These are phyloP conservation scores for Hygrophoropsis aurantiaca DNA, from an alignment of 768 basidiomycete species.

Conservation along the genomic window DNA sequence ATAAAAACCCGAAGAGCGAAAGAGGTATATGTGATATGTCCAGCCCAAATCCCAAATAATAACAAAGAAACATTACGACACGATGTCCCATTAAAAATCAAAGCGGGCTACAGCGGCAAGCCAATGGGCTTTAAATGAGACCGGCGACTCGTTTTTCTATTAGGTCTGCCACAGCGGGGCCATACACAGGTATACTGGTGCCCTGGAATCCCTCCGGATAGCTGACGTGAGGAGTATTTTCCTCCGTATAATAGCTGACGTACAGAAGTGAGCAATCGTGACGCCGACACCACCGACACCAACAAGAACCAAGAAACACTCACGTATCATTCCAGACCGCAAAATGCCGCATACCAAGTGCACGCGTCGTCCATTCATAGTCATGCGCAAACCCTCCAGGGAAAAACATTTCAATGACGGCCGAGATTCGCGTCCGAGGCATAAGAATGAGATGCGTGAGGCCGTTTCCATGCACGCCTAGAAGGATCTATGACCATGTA, in stretches of 20 bases:
- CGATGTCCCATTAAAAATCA: neutral
- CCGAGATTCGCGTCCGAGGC: constrained; percentile 70
- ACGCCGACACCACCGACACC: too few relatives aligned
- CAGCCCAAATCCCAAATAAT: neutral
- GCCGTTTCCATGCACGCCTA: constrained; percentile 80
- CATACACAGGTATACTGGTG: constrained; percentile 71
- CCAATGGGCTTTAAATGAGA: neutral
- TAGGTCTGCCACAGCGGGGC: constrained; percentile 60
- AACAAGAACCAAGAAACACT: constrained; percentile 22
- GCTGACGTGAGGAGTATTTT: constrained; percentile 45
- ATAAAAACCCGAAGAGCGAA: neutral
- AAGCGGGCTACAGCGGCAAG: neutral
- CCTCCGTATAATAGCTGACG: constrained; percentile 23
- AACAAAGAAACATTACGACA: neutral
- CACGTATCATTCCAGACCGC: constrained; percentile 82
- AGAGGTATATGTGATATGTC: neutral
- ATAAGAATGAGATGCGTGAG: constrained; percentile 85
- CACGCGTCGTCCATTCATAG: constrained; percentile 79
- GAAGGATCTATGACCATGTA: constrained; percentile 48
- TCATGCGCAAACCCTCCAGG: constrained; percentile 82
- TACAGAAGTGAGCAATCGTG: neutral
- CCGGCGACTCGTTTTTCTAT: constrained; percentile 68
- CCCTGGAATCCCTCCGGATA: constrained; percentile 89
- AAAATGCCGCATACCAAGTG: constrained; percentile 73
- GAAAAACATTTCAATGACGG: constrained; percentile 85